These are phyloP conservation scores for Ophiostoma perfectum DNA, from an alignment of 2,329 filamentous ascomycete species.

Conservation along the genomic window DNA sequence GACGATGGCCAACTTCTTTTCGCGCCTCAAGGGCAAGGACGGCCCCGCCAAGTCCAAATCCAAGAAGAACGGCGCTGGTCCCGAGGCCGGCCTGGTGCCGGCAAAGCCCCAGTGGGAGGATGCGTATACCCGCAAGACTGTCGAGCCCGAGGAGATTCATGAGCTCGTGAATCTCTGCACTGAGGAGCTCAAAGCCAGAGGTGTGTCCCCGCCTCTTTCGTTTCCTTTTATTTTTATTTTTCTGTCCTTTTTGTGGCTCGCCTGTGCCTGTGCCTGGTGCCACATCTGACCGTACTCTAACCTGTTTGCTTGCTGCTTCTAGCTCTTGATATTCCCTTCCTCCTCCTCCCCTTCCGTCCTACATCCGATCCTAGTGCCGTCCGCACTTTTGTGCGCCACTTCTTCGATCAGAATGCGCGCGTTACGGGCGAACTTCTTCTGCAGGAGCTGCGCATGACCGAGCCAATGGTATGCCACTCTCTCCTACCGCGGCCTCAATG, in stretches of 20 bases:
- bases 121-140: constrained; percentile 73
- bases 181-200: constrained; percentile 86
- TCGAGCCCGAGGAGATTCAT: constrained; percentile 85
- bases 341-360: constrained; percentile 89
- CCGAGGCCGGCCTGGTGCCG: constrained; percentile 49
- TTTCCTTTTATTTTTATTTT: background rate
- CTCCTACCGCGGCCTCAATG: no score
- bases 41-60: constrained; percentile 50
- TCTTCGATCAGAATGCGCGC: constrained; percentile 66
- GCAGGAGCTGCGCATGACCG: constrained; percentile 85
- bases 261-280: no score
- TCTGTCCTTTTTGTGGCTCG: no score
- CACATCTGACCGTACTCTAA: background rate
- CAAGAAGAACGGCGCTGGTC: constrained; percentile 59
- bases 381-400: constrained; percentile 86
- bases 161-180: constrained; percentile 82
- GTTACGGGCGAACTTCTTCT: constrained; percentile 64
- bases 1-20: constrained; percentile 54
- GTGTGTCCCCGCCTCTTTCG: constrained; percentile 49
- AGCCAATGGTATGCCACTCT: constrained; percentile 68
- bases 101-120: constrained; percentile 79
- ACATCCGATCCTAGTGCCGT: constrained; percentile 88
- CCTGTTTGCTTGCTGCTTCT: constrained; percentile 16
- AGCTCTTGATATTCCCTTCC: constrained; percentile 87
- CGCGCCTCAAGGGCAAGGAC: constrained; percentile 71